Conservation (phyloP, 2,329 filamentous ascomycete genomes). For the Calonectria crousiana region DNA sequence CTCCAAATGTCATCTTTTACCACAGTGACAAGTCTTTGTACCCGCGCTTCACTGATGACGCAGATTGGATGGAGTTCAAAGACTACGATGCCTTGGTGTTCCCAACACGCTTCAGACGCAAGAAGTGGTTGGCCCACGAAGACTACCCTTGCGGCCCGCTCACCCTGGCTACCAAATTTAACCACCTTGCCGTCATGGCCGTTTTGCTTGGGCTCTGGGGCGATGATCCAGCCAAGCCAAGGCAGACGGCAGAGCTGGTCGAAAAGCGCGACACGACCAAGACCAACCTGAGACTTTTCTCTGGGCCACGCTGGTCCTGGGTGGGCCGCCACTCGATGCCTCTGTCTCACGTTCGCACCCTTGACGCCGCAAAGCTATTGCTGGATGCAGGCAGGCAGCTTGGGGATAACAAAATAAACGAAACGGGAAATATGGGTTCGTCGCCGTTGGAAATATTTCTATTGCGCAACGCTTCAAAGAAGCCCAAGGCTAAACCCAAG, state of each 20-base stretch:
- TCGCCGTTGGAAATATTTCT: neutral
- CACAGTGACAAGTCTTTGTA: neutral
- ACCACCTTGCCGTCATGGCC: constrained; percentile 14
- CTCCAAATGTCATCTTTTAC: constrained; percentile 6
- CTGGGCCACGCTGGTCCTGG: neutral
- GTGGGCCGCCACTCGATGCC: neutral
- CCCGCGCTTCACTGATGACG: too few relatives aligned
- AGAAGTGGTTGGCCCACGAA: neutral
- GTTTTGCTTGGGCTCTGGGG: neutral
- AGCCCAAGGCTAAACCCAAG: neutral
- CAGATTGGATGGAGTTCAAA: neutral
- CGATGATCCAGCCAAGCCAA: neutral
- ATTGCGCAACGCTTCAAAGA: neutral
- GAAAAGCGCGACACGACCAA: neutral
- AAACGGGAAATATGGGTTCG: neutral
- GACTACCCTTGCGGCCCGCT: neutral
- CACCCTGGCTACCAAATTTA: neutral
- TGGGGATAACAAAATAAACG: neutral
- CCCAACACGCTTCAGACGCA: neutral
- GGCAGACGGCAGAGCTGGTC: neutral
- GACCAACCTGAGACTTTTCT: too few relatives aligned
- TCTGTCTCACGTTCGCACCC: neutral
- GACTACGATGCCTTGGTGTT: neutral
- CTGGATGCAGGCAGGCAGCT: neutral
- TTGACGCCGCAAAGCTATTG: neutral